Base-by-base conservation (phyloP, 768 basidiomycete genomes). In the Pleurotus eryngii region DNA sequence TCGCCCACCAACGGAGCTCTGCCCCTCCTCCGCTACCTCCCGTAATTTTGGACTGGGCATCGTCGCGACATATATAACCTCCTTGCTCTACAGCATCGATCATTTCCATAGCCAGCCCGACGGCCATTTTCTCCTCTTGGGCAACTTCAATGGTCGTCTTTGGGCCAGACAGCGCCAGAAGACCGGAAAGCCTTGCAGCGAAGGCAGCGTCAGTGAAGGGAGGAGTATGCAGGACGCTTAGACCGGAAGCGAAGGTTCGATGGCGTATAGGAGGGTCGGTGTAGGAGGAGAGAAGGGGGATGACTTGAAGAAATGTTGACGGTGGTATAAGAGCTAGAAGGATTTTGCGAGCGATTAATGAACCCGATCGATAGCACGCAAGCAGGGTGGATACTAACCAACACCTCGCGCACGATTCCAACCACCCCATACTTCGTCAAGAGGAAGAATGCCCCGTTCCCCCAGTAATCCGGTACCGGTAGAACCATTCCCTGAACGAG, bases 371-470 rank as follows among this genome's bases (percentile, higher is more conserved):
- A 5, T 7, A 38, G 39, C 43, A 37, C 17, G 38, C 62, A 50
- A 43, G 17, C 5, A 39, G 63, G 47, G 46, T 20, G 59, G 40
- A 3, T 18, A 65, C 87, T 68, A 69, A 92, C 94, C 89, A 55
- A 96, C 89, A 49, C 95, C 95, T 62, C 95, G 75, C 5, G 92
- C 94, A 57, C 95, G 85, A 67, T 95, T 96, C 95, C 95, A 97
- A 1, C 89, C 85, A 24, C 92, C 92, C 95, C 95, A 98, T 0
- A 90, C 90, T 71, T 96, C 95, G 66, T 98, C 95, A 24, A 97
- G 72, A 0, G 88, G 91, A 39, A 97, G 81, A 35, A 96, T 81
- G 1, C 92, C 93, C 26, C 92, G 81, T 2, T 80, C 77, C 56
- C 79, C 78, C 90, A 95, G 92, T 64, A 95, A 78, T 1, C 91